A percentile compares a stretch with the other conserved stretches of the same genome.
phyloP scores from a whole-genome alignment of 2,329 filamentous ascomycete genomes.

The Aureobasidium vineae region DNA sequence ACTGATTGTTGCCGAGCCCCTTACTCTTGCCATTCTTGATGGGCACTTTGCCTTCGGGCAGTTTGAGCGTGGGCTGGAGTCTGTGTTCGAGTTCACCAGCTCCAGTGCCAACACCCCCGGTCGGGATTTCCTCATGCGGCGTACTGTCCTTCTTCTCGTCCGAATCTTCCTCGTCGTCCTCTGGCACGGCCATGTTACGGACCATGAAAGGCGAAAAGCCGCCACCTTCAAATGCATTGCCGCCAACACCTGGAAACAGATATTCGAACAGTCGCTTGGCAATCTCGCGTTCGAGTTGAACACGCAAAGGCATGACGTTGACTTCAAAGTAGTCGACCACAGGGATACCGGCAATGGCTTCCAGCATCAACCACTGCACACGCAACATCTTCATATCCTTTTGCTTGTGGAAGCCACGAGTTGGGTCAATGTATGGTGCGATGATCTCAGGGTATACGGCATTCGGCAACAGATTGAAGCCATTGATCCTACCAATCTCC shows the following conservation, averaged over 20 bases:
- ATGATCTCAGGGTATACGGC: constrained; percentile 97
- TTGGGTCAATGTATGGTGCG: constrained; percentile 74
- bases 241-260: constrained; percentile 82
- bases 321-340: constrained; percentile 98
- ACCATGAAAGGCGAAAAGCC: constrained; percentile 63
- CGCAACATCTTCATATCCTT: constrained; percentile 81
- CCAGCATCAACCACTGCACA: constrained; percentile 97
- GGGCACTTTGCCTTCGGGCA: constrained; percentile 42
- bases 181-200: constrained; percentile 50
- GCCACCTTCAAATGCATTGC: constrained; percentile 48
- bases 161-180: constrained; percentile 50
- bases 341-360: constrained; percentile 95
- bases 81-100: constrained; percentile 77
- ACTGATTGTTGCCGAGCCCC: constrained; percentile 37
- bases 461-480: constrained; percentile 84
- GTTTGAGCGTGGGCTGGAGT: constrained; percentile 74
- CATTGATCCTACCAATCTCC: constrained; percentile 81
- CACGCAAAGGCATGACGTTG: constrained; percentile 85
- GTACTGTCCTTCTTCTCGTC: constrained; percentile 10
- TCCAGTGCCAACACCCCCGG: constrained; percentile 55
- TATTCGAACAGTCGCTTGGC: constrained; percentile 95
- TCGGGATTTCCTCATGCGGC: neutral
- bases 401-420: constrained; percentile 53
- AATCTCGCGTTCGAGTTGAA: constrained; percentile 89
- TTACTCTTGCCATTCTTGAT: constrained; percentile 33